Evolutionary conservation across 176 grass and related monocot genomes (phyloP).

Genomic region (barley (Hordeum vulgare)): MorexV3_pseudomolecules_assembly NC_058524.1:442887660-442888159

Average conservation of each 20-base stretch:
- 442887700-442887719: constrained; percentile 12
- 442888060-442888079: no score
- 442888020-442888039: neutral
- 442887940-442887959: neutral
- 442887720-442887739: neutral
- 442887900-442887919: neutral
- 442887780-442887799: neutral
- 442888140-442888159: neutral
- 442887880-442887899: neutral
- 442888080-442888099: no score
- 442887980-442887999: neutral
- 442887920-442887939: neutral
- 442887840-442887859: neutral
- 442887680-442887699: constrained; percentile 38
- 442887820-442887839: neutral
- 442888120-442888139: no score
- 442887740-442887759: neutral
- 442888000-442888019: neutral
- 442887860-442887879: neutral
- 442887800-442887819: neutral
- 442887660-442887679: constrained; percentile 1
- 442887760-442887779: neutral
- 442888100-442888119: no score
- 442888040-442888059: neutral
- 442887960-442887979: neutral